A percentile compares a stretch with the other conserved stretches of the same genome.
Conservation (phyloP, 441 rosid species). For the Populus tomentosa region DNA sequence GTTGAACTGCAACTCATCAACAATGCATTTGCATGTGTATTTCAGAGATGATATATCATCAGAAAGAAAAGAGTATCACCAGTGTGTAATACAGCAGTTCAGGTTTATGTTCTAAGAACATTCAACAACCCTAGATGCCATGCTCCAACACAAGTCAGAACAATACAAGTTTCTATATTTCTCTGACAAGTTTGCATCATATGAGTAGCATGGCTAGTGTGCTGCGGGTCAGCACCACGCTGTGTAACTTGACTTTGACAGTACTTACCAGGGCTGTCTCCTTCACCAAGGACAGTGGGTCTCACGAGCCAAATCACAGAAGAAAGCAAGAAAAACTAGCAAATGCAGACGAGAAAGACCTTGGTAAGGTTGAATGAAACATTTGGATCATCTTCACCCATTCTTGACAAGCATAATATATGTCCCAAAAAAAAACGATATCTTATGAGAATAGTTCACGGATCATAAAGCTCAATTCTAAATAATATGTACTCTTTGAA, state of each 20-base stretch:
- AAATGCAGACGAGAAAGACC: slow-evolving; percentile 1
- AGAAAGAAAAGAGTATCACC: background rate
- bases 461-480: no score
- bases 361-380: background rate
- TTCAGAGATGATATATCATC: background rate
- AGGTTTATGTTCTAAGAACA: background rate
- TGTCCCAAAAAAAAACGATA: background rate
- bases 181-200: slow-evolving; percentile 1
- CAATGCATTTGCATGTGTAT: no score
- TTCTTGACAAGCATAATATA: background rate
- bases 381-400: background rate
- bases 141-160: slow-evolving; percentile 9
- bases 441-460: no score
- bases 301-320: slow-evolving; percentile 2
- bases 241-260: slow-evolving; percentile 19
- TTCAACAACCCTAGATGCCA: background rate
- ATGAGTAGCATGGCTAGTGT: slow-evolving; percentile 14
- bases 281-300: slow-evolving; percentile 24
- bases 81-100: slow-evolving; percentile 1
- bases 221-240: slow-evolving; percentile 22
- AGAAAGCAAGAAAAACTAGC: background rate
- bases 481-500: background rate
- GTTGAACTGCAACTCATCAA: no score
- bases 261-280: slow-evolving; percentile 16
- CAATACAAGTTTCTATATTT: slow-evolving; percentile 11